phyloP scores from a whole-genome alignment of 306 rosid genomes.

The Abrus precatorius region DNA sequence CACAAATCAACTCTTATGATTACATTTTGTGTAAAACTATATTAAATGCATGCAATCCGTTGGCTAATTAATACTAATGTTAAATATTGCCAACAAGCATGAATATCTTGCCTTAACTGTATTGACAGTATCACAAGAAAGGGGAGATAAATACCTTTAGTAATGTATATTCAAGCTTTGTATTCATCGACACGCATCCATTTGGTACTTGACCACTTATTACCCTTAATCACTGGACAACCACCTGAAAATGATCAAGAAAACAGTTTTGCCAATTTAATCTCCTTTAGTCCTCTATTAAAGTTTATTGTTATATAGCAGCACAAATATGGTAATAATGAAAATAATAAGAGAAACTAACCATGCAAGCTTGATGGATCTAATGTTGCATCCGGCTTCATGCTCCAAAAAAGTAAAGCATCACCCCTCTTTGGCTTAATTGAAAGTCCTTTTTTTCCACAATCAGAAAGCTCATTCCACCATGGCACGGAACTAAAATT shows the following conservation, averaged over 20 bases:
- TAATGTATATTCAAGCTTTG: conserved; percentile 62
- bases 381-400: conserved; percentile 90
- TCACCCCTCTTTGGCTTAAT: conserved; percentile 96
- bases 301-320: conserved; percentile 33
- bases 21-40: conserved; percentile 2
- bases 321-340: conserved; percentile 1
- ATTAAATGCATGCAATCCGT: conserved; percentile 23
- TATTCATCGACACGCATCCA: conserved; percentile 89
- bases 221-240: conserved; percentile 94
- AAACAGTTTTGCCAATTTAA: conserved; percentile 26
- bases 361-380: conserved; percentile 99
- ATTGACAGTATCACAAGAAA: not conserved
- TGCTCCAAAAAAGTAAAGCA: conserved; percentile 99
- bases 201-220: conserved; percentile 98
- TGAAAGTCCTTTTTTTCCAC: conserved; percentile 92
- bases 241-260: conserved; percentile 77
- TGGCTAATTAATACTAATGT: conserved; percentile 6
- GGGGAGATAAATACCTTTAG: conserved; percentile 53
- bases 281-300: conserved; percentile 36
- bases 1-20: conserved; percentile 7
- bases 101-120: conserved; percentile 31
- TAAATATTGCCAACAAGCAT: conserved; percentile 10
- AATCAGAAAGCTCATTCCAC: conserved; percentile 98
- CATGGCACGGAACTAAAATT: conserved; percentile 91
- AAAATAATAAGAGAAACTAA: conserved; percentile 47